Conservation (phyloP, 2,329 filamentous ascomycete genomes). For the Penicillium sp. region DNA sequence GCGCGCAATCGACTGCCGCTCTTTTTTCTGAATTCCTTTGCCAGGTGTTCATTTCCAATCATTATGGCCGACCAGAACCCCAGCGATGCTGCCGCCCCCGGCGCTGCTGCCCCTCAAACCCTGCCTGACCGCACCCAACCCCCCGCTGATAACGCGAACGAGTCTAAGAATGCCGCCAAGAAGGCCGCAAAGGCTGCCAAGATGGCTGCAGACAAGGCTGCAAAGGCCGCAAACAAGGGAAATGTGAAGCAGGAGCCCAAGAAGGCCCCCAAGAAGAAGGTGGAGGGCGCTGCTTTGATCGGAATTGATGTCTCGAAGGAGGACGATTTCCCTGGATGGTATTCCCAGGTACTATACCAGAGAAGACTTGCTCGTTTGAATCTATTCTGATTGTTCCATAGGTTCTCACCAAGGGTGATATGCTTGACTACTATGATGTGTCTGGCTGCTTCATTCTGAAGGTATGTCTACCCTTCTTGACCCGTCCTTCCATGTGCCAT, state of each 20-base stretch:
- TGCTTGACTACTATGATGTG: slow-evolving; percentile 77
- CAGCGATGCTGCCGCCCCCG: slow-evolving; percentile 27
- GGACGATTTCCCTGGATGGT: slow-evolving; percentile 90
- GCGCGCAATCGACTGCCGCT: slow-evolving; percentile 16
- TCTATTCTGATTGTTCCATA: neutral
- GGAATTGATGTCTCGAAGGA: slow-evolving; percentile 85
- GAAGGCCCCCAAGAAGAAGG: slow-evolving; percentile 53
- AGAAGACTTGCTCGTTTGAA: neutral
- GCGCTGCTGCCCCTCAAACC: slow-evolving; percentile 30
- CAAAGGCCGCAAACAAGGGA: slow-evolving; percentile 33
- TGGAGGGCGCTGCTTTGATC: slow-evolving; percentile 66
- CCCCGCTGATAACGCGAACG: slow-evolving; percentile 38
- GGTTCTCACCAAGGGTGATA: slow-evolving; percentile 91
- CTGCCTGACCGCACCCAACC: slow-evolving; percentile 42
- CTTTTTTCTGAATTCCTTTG: slow-evolving; percentile 11
- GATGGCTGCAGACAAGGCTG: slow-evolving; percentile 43
- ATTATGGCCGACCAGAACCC: slow-evolving; percentile 36
- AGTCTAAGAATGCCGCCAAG: slow-evolving; percentile 45
- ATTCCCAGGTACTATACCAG: slow-evolving; percentile 64
- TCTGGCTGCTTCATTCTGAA: slow-evolving; percentile 96
- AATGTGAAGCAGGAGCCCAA: slow-evolving; percentile 48
- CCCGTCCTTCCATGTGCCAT: neutral
- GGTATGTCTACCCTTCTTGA: slow-evolving; percentile 37
- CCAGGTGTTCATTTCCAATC: slow-evolving; percentile 13
- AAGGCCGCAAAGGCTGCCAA: slow-evolving; percentile 52